Base-by-base conservation (phyloP, 345 rosid species). In the Gossypium thurberi region DNA sequence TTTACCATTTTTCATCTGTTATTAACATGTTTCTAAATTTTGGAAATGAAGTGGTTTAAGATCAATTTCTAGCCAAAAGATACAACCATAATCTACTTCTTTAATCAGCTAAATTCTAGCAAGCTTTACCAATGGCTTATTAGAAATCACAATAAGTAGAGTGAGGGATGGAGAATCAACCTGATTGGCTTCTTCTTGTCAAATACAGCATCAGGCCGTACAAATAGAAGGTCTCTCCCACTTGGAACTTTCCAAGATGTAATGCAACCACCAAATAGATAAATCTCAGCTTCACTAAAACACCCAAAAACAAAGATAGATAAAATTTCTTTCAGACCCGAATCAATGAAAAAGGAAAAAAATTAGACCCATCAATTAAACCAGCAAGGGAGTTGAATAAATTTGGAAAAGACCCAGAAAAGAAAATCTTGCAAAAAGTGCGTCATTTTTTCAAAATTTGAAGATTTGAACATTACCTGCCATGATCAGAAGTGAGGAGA, bases 121-220 rank as follows among this genome's bases (percentile, higher is more conserved):
- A 50, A 50, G 71, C 44, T 66, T 50, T 68, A 28, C 5, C 44
- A 68, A 48, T 33, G 40, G 40, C 40, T 33, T 33, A 26, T 50
- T 28, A 26, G 58, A 46, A 59, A 23, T 15, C 42, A 8, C 40
- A 33, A 33, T 33, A 13, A 78, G 37, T 58, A 53, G 0, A 56
- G 15, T 60, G 43, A 65, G 6, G 25, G n/a, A 20, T n/a, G 71
- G 26, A 26, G 14, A 40, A 26, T 52, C 28, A 62, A 93, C 98
- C 98, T 90, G 78, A 91, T 89, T 13, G 97, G 98, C 48, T 89
- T 94, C 71, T 85, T 86, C 91, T 89, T 92, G 82, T 92, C 84
- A 77, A 94, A 94, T 44, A 94, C 97, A 65, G 98, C 97, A 84
- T 94, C 98, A 18, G 98, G 98, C 60, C 98, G 75, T 56, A 94